These are phyloP conservation scores for Terfezia claveryi DNA, from an alignment of 495 filamentous ascomycete species.

Conservation along the genomic window DNA sequence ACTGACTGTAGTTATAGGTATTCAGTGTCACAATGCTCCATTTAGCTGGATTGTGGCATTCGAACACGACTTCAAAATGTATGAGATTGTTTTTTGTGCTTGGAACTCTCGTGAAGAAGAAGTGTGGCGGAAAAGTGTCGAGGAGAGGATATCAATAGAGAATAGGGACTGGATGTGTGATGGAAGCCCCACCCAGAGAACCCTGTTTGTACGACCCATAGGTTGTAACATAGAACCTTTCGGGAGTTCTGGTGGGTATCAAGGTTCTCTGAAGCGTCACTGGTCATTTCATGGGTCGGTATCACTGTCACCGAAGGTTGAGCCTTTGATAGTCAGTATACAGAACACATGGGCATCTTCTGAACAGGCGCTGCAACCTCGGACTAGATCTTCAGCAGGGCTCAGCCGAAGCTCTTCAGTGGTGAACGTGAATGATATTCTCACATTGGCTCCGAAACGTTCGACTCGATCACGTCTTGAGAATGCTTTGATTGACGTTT, in stretches of 20 bases:
- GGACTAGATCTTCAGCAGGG: slow-evolving; percentile 20
- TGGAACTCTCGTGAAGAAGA: slow-evolving; percentile 64
- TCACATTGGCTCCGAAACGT: slow-evolving; percentile 44
- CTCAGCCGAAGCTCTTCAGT: slow-evolving; percentile 54
- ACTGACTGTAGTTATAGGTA: slow-evolving; percentile 27
- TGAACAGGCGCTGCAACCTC: slow-evolving; percentile 22
- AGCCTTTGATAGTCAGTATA: slow-evolving; percentile 57
- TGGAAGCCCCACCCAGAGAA: slow-evolving; percentile 22
- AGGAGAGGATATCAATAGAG: slow-evolving; percentile 20
- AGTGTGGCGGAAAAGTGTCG: slow-evolving; percentile 43
- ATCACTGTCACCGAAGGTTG: slow-evolving; percentile 38
- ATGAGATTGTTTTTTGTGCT: slow-evolving; percentile 71
- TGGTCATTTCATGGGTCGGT: slow-evolving; percentile 62
- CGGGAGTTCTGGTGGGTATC: slow-evolving; percentile 47
- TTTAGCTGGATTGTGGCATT: slow-evolving; percentile 93
- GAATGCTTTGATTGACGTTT: slow-evolving; percentile 49
- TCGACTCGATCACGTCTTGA: slow-evolving; percentile 62
- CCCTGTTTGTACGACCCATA: slow-evolving; percentile 32
- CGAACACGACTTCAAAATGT: slow-evolving; percentile 49
- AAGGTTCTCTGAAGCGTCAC: slow-evolving; percentile 47
- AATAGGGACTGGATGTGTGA: slow-evolving; percentile 23
- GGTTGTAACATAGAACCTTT: slow-evolving; percentile 49
- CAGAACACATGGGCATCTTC: slow-evolving; percentile 64
- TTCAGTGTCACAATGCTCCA: slow-evolving; percentile 64
- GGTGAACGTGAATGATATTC: slow-evolving; percentile 38